Percentiles rank a stretch among this genome's conserved stretches.
Conservation (phyloP, 129 eudicot species). For the Pittosporum tobira region DNA sequence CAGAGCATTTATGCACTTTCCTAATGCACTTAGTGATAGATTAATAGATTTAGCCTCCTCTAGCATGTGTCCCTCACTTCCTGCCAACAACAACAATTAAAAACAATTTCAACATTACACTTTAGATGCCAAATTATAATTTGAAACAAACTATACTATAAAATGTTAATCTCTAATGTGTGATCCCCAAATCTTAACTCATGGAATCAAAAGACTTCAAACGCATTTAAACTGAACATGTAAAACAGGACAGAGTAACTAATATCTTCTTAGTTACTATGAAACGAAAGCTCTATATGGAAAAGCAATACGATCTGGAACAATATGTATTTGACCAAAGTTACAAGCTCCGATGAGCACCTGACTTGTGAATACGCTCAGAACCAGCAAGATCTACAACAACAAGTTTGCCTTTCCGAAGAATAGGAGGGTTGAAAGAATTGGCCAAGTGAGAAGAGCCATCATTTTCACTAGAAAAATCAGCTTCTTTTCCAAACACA, state of each 20-base stretch:
- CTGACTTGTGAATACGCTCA: slow-evolving; percentile 97
- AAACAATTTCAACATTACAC: too few species aligned
- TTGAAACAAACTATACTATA: too few species aligned
- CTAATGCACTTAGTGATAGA: slow-evolving; percentile 94
- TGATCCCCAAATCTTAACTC: too few species aligned
- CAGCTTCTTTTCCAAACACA: slow-evolving; percentile 50
- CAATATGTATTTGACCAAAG: background rate
- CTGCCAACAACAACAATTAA: slow-evolving; percentile 30
- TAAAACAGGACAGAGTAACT: background rate
- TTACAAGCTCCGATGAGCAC: slow-evolving; percentile 26
- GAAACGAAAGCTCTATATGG: background rate
- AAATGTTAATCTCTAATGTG: too few species aligned
- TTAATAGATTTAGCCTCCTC: slow-evolving; percentile 98
- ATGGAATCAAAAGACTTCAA: too few species aligned
- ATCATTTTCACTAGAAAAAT: slow-evolving; percentile 48
- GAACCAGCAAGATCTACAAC: slow-evolving; percentile 99
- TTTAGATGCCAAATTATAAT: too few species aligned
- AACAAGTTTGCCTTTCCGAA: slow-evolving; percentile 88
- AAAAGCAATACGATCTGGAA: background rate
- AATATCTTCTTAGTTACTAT: background rate
- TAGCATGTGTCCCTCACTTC: slow-evolving; percentile 96
- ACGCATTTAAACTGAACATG: background rate
- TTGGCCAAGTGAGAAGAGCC: slow-evolving; percentile 40
- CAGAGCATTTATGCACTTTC: slow-evolving; percentile 98
- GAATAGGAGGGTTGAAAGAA: slow-evolving; percentile 59